These are phyloP conservation scores for Tylopilus sp. DNA, from an alignment of 1,284 basidiomycete species.

Conservation along the genomic window DNA sequence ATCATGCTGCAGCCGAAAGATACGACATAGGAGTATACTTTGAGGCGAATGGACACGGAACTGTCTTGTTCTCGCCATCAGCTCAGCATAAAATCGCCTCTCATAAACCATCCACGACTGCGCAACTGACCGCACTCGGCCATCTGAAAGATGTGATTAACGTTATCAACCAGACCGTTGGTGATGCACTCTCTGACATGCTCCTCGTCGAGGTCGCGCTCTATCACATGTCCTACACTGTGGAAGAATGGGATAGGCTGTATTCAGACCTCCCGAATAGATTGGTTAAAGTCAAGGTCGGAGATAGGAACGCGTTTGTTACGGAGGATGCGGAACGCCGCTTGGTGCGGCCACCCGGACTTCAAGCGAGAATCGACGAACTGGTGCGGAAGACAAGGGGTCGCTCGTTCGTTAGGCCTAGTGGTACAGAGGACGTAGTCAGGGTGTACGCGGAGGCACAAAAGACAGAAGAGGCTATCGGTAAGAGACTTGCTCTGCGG, in stretches of 20 bases:
- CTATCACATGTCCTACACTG: conserved; percentile 82
- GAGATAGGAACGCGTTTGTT: conserved; percentile 81
- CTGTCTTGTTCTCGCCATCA: conserved; percentile 86
- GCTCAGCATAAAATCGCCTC: conserved; percentile 62
- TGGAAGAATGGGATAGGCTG: conserved; percentile 88
- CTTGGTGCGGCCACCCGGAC: conserved; percentile 74
- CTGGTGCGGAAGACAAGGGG: conserved; percentile 85
- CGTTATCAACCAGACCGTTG: conserved; percentile 98
- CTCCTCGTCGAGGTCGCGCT: conserved; percentile 94
- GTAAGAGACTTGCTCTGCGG: conserved; percentile 46
- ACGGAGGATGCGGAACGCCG: conserved; percentile 94
- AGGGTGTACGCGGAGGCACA: conserved; percentile 96
- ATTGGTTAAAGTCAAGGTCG: conserved; percentile 93
- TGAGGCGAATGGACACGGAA: conserved; percentile 99
- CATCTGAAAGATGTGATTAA: conserved; percentile 77
- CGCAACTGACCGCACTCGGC: conserved; percentile 75
- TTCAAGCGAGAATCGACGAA: conserved; percentile 88
- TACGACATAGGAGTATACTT: conserved; percentile 98
- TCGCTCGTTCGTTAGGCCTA: conserved; percentile 92
- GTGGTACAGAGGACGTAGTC: conserved; percentile 98
- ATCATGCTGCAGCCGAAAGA: conserved; percentile 88
- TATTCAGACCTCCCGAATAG: conserved; percentile 96
- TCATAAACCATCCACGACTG: conserved; percentile 75
- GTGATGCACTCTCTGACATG: conserved; percentile 96
- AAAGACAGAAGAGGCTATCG: conserved; percentile 74